A percentile compares a stretch with the other conserved stretches of the same genome.
Conservation (phyloP, 202 grass and related monocot species). For the Zoysia matrella region DNA sequence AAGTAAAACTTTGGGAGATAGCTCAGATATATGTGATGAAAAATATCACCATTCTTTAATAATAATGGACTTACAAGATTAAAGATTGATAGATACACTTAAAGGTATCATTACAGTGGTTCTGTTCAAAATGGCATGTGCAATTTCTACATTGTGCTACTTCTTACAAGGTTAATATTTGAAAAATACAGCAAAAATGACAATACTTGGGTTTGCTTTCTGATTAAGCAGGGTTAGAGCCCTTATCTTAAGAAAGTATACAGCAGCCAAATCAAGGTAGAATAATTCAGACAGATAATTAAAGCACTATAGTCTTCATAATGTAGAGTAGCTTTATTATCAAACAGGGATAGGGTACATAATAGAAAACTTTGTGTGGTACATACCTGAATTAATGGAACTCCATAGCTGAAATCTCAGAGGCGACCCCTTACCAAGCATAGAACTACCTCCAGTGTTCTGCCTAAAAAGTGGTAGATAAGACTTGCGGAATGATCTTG, state of each 20-base stretch:
- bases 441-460: slow-evolving; percentile 58
- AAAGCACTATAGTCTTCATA: slow-evolving; percentile 7
- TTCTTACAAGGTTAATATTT: slow-evolving; percentile 16
- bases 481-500: slow-evolving; percentile 75
- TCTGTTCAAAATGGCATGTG: background rate
- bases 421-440: slow-evolving; percentile 63
- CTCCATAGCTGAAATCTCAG: slow-evolving; percentile 90
- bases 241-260: background rate
- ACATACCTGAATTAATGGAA: slow-evolving; percentile 79
- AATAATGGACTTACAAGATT: slow-evolving; percentile 3
- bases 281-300: slow-evolving; percentile 24
- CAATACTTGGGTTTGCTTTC: slow-evolving; percentile 28
- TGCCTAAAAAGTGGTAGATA: slow-evolving; percentile 86
- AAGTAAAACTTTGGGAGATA: slow-evolving; percentile 8
- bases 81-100: background rate
- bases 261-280: slow-evolving; percentile 11
- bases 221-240: slow-evolving; percentile 13
- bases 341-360: background rate
- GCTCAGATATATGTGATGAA: slow-evolving; percentile 6
- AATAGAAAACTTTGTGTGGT: slow-evolving; percentile 10
- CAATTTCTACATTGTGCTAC: slow-evolving; percentile 19
- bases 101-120: slow-evolving; percentile 5
- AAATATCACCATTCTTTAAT: background rate
- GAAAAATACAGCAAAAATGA: slow-evolving; percentile 17
- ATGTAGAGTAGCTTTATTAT: background rate